Percentiles rank a stretch among this genome's conserved stretches.
Evolutionary conservation across 108 stramenopile genomes (phyloP).

Genomic region (Cyclotella cryptica): DNA sequence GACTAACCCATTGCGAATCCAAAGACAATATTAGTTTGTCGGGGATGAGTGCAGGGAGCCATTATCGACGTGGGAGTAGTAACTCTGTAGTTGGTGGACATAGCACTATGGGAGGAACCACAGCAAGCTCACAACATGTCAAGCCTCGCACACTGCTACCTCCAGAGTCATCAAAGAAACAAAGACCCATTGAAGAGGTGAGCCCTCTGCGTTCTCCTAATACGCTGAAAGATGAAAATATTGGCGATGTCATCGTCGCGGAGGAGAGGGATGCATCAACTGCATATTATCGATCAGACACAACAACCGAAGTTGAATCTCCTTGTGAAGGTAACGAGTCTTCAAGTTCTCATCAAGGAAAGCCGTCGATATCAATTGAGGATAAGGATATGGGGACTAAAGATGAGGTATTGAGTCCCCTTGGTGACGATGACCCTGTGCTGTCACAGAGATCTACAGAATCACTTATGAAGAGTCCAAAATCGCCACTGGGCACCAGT

Average conservation of each 20-base stretch:
- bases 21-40: slow-evolving; percentile 40
- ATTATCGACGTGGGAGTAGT: slow-evolving; percentile 19
- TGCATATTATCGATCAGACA: slow-evolving; percentile 37
- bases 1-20: slow-evolving; percentile 36
- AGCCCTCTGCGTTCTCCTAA: slow-evolving; percentile 28
- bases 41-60: slow-evolving; percentile 39
- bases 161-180: slow-evolving; percentile 30
- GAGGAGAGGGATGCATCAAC: slow-evolving; percentile 46
- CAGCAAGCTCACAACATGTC: background rate
- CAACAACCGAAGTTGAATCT: slow-evolving; percentile 26
- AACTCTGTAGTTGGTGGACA: slow-evolving; percentile 19
- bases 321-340: slow-evolving; percentile 6
- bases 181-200: slow-evolving; percentile 14
- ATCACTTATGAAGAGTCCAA: slow-evolving; percentile 3
- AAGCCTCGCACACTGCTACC: slow-evolving; percentile 30
- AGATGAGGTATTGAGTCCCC: background rate
- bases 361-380: slow-evolving; percentile 10
- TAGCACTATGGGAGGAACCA: slow-evolving; percentile 4
- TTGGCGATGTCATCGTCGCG: slow-evolving; percentile 12
- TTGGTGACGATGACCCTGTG: background rate
- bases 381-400: background rate
- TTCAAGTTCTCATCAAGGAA: background rate
- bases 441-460: background rate
- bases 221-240: slow-evolving; percentile 15
- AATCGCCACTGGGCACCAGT: background rate